Evolutionary conservation across 2,329 filamentous ascomycete species (phyloP).

Genomic region (Fusarium sp.): DNA sequence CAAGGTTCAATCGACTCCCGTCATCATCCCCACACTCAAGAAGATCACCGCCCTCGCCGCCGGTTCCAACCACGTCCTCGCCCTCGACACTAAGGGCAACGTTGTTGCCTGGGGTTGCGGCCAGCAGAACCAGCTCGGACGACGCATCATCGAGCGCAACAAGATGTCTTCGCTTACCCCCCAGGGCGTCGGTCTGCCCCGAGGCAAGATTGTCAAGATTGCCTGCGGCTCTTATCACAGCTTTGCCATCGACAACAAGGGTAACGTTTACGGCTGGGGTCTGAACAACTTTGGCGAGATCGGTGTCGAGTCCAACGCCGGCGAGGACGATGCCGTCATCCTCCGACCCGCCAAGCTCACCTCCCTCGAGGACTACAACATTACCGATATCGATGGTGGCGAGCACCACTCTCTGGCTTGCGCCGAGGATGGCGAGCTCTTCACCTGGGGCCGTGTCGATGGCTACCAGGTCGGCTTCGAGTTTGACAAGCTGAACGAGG

Average conservation of each 20-base stretch:
- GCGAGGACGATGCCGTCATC: slow-evolving; percentile 71
- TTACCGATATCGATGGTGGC: slow-evolving; percentile 76
- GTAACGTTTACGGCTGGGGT: slow-evolving; percentile 83
- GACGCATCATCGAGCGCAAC: slow-evolving; percentile 71
- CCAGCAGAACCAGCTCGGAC: slow-evolving; percentile 73
- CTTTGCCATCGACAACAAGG: slow-evolving; percentile 79
- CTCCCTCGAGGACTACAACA: slow-evolving; percentile 71
- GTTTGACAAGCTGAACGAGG: slow-evolving; percentile 60
- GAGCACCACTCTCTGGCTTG: slow-evolving; percentile 79
- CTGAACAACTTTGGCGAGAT: slow-evolving; percentile 90
- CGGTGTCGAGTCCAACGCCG: slow-evolving; percentile 69
- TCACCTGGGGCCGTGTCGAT: slow-evolving; percentile 71
- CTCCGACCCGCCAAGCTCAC: slow-evolving; percentile 77
- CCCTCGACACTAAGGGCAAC: slow-evolving; percentile 72
- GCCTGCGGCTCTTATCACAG: slow-evolving; percentile 83
- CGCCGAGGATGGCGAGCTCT: slow-evolving; percentile 66
- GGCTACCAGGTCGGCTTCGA: slow-evolving; percentile 67
- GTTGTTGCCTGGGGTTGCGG: slow-evolving; percentile 80
- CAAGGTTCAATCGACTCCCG: slow-evolving; percentile 62
- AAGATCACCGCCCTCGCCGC: slow-evolving; percentile 74
- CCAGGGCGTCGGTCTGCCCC: slow-evolving; percentile 66
- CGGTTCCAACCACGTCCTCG: slow-evolving; percentile 78
- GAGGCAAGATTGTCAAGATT: slow-evolving; percentile 68
- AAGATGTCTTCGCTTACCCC: slow-evolving; percentile 71
- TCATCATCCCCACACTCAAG: slow-evolving; percentile 71